Percentiles rank a stretch among this genome's conserved stretches.
Conservation (phyloP, 345 rosid genomes). For the Linum trigynum region DNA sequence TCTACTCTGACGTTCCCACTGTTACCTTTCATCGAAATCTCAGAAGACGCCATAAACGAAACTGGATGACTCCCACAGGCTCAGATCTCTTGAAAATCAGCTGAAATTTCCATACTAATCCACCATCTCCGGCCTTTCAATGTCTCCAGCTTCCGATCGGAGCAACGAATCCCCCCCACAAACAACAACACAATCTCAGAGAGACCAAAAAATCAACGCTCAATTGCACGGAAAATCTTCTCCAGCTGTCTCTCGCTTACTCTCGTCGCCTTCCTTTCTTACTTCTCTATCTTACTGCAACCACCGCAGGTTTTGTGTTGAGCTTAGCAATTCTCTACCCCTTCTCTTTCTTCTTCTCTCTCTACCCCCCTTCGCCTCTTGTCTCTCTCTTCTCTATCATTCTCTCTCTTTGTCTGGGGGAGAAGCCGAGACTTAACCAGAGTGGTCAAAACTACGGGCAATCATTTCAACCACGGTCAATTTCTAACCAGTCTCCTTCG, state of each 20-base stretch:
- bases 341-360: slow-evolving; percentile 8
- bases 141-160: not conserved
- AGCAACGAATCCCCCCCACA: not conserved
- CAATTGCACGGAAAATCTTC: slow-evolving; percentile 15
- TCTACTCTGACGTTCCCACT: slow-evolving; percentile 16
- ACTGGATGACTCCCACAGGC: slow-evolving; percentile 9
- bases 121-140: not conserved
- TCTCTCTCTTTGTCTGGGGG: slow-evolving; percentile 20
- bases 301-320: not conserved
- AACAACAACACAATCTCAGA: not conserved
- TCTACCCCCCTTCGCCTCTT: slow-evolving; percentile 13
- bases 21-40: slow-evolving; percentile 16
- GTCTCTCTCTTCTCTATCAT: slow-evolving; percentile 24
- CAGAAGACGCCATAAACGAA: slow-evolving; percentile 31
- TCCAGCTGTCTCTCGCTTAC: not conserved
- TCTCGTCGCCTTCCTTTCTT: slow-evolving; percentile 7
- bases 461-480: slow-evolving; percentile 79
- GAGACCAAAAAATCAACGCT: slow-evolving; percentile 10
- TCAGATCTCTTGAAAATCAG: slow-evolving; percentile 41
- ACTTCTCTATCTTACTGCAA: slow-evolving; percentile 11
- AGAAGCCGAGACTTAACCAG: slow-evolving; percentile 47
- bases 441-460: slow-evolving; percentile 47
- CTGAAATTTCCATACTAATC: slow-evolving; percentile 5
- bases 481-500: slow-evolving; percentile 38
- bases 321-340: slow-evolving; percentile 12